Evolutionary conservation across 257 asterid genomes (phyloP), one percentile per base, ranked within the genome.

Genomic region (Verbascum thapsus): DNA sequence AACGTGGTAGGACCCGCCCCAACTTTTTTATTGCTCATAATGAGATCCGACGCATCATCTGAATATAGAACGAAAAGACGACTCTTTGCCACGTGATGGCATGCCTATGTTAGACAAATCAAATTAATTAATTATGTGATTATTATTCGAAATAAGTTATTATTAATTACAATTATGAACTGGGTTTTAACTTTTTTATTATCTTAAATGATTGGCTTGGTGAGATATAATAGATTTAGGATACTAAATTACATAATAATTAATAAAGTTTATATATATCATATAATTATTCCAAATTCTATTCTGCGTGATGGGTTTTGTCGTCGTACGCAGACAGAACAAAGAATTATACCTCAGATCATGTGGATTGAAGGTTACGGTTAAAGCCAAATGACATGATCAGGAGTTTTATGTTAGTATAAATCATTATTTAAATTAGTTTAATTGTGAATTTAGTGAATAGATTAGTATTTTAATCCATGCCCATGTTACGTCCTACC

Each of bases 1-100:
- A 77, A 83, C 82, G 78, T 83, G 89, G 86, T 68, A n/a, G 84
- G 84, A 50, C 67, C 79, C 69, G 47, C 61, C 39, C 68, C 7
- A 16, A 1, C 18, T 17, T 8, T n/a, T 35, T 50, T 22, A 19
- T n/a, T 6, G 8, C 37, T 9, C 26, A 30, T 66, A 43, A 10
- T 63, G 63, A 18, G 4, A 72, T 74, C 77, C 68, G 69, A 58
- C 66, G 75, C 76, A 75, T 61, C 74, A 22, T 26, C 64, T 51
- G 23, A 60, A 42, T 39, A 18, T 52, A 22, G 50, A 37, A 66
- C 61, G 16, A 20, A 30, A 30, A 7, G 30, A 50, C 22, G 23
- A 39, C 32, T 5, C 32, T 26, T 26, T 26, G 32, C 32, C 32
- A 26, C 32, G 32, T 26, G 32, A 26, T 26, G 32, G 3, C 32